Conservation (phyloP, 2,329 filamentous ascomycete species). For the Pseudogymnoascus sp. region DNA sequence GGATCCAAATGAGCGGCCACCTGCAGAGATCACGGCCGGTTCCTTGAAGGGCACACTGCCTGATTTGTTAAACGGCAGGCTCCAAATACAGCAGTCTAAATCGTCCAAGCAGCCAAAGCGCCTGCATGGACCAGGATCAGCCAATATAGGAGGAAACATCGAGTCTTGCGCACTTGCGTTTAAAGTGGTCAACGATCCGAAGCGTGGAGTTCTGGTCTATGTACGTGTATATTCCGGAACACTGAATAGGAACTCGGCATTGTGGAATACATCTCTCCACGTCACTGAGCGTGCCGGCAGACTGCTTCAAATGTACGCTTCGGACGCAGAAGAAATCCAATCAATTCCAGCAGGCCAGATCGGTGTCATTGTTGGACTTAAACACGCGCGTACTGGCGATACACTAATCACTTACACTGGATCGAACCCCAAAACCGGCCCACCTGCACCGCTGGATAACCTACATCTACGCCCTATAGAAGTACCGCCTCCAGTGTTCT, state of each 20-base stretch:
- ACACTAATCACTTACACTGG: conserved; percentile 71
- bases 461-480: conserved; percentile 81
- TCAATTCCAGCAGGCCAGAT: conserved; percentile 82
- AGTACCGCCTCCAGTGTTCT: conserved; percentile 90
- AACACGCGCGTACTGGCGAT: conserved; percentile 86
- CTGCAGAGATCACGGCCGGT: conserved; percentile 66
- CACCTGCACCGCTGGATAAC: conserved; percentile 59
- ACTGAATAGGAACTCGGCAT: conserved; percentile 60
- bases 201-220: conserved; percentile 81
- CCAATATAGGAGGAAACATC: conserved; percentile 34
- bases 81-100: conserved; percentile 30
- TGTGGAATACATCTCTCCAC: conserved; percentile 82
- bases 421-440: conserved; percentile 49
- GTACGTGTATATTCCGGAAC: conserved; percentile 85
- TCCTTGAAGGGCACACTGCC: conserved; percentile 45
- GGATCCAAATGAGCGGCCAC: conserved; percentile 69
- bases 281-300: conserved; percentile 72
- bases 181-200: conserved; percentile 86
- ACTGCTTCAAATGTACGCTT: conserved; percentile 82
- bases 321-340: conserved; percentile 75
- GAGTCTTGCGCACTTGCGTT: conserved; percentile 66
- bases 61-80: conserved; percentile 37
- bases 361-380: conserved; percentile 83
- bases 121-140: conserved; percentile 19
- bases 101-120: conserved; percentile 23